Evolutionary conservation across 2,329 filamentous ascomycete species (phyloP).

Genomic region (Talaromyces piceae): DNA sequence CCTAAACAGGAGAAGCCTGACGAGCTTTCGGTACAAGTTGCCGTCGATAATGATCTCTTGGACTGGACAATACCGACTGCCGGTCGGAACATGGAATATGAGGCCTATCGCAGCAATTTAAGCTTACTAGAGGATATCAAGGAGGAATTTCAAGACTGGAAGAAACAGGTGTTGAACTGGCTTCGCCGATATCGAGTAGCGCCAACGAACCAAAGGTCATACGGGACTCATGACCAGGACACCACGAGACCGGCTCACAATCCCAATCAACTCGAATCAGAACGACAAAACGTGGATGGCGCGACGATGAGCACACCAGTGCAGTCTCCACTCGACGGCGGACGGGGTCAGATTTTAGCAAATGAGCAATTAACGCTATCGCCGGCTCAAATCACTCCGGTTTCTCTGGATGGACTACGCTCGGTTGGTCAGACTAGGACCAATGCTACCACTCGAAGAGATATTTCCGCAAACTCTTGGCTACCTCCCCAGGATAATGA

Average conservation of each 20-base stretch:
- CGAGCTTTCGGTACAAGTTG: conserved; percentile 35
- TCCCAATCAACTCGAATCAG: neutral
- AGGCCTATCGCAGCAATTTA: conserved; percentile 29
- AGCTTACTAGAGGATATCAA: conserved; percentile 30
- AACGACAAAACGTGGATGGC: neutral
- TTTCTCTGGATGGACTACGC: conserved; percentile 23
- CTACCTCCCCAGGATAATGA: conserved; percentile 14
- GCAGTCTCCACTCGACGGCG: conserved; percentile 1
- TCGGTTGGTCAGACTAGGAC: conserved; percentile 17
- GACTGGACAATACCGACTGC: conserved; percentile 37
- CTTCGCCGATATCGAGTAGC: conserved; percentile 21
- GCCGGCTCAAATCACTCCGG: conserved; percentile 29
- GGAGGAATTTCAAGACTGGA: conserved; percentile 27
- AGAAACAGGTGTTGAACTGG: conserved; percentile 25
- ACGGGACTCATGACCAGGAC: neutral
- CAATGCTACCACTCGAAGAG: conserved; percentile 9
- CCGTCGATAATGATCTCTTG: conserved; percentile 36
- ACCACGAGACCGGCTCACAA: neutral
- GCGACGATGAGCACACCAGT: neutral
- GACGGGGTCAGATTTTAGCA: conserved; percentile 18
- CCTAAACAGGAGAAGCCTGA: conserved; percentile 35
- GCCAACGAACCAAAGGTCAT: conserved; percentile 11
- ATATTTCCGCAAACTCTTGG: conserved; percentile 11
- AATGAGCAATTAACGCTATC: conserved; percentile 33
- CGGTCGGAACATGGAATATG: conserved; percentile 34